Conservation (phyloP, 768 basidiomycete species). For the Suillus subaureus region DNA sequence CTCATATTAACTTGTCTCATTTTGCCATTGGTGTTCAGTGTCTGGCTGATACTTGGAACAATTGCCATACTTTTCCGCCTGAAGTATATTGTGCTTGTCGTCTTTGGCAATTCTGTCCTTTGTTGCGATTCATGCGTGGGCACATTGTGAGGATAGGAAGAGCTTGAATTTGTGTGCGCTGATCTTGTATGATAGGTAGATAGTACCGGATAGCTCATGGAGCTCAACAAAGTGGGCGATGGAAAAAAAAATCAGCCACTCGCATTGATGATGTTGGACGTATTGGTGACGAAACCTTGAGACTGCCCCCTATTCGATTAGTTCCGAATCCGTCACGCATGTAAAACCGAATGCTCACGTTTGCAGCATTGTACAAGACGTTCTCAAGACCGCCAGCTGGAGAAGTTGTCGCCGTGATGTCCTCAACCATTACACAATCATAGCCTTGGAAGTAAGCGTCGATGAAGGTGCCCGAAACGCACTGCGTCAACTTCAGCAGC, state of each 20-base stretch:
- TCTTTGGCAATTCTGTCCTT: background rate
- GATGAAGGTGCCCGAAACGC: slow-evolving; percentile 63
- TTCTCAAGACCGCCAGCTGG: slow-evolving; percentile 58
- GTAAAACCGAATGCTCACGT: slow-evolving; percentile 40
- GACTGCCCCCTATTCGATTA: slow-evolving; percentile 31
- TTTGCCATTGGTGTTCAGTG: background rate
- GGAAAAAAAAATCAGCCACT: background rate
- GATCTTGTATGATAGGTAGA: background rate
- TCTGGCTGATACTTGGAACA: background rate
- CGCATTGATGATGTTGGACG: slow-evolving; percentile 31
- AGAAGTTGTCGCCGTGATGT: slow-evolving; percentile 65
- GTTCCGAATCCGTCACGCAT: background rate
- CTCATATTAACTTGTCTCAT: background rate
- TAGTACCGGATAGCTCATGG: background rate
- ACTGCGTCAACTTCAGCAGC: slow-evolving; percentile 36
- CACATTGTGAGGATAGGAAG: background rate
- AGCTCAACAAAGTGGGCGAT: background rate
- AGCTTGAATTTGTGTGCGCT: background rate
- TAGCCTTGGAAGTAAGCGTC: slow-evolving; percentile 69
- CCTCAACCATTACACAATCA: slow-evolving; percentile 59
- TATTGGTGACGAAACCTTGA: slow-evolving; percentile 54
- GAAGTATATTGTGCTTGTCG: background rate
- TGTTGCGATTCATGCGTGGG: background rate
- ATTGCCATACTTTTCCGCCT: background rate
- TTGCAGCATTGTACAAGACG: slow-evolving; percentile 56